Evolutionary conservation across 352 stramenopile genomes (phyloP).

Genomic region (Lagenidium sp.): DNA sequence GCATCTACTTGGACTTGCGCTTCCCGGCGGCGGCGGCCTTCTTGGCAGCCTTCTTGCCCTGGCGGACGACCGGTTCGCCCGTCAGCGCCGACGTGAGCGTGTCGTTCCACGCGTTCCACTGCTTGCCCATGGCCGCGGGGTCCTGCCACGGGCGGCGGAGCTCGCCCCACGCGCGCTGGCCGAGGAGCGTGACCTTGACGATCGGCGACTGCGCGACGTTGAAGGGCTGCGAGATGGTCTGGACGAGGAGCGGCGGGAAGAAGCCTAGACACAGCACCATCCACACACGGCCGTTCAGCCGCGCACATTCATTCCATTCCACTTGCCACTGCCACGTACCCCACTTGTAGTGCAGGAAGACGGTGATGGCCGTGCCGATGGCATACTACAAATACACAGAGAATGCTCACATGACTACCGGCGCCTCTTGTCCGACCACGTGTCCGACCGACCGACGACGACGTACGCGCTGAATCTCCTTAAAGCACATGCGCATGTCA

Average conservation of each 20-base stretch:
- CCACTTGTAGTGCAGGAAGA: slow-evolving; percentile 73
- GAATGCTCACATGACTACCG: neutral
- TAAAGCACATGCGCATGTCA: slow-evolving; percentile 58
- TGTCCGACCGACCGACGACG: neutral
- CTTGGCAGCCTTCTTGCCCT: slow-evolving; percentile 66
- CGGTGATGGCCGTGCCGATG: slow-evolving; percentile 49
- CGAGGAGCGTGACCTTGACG: slow-evolving; percentile 51
- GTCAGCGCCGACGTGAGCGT: slow-evolving; percentile 62
- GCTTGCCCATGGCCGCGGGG: slow-evolving; percentile 47
- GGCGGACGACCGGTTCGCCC: slow-evolving; percentile 33
- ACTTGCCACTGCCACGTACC: slow-evolving; percentile 6
- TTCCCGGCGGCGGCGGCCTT: slow-evolving; percentile 38
- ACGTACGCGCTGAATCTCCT: slow-evolving; percentile 66
- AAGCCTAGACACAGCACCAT: no score
- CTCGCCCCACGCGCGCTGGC: slow-evolving; percentile 64
- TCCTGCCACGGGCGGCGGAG: slow-evolving; percentile 65
- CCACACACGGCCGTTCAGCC: no score
- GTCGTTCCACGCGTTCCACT: slow-evolving; percentile 73
- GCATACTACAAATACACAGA: slow-evolving; percentile 26
- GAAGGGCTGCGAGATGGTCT: slow-evolving; percentile 70
- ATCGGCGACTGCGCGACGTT: slow-evolving; percentile 61
- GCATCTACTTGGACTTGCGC: slow-evolving; percentile 57
- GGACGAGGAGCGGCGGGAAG: slow-evolving; percentile 75
- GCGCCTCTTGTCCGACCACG: neutral
- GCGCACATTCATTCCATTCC: no score